Conservation (phyloP, 2,329 filamentous ascomycete species). For the Ilyonectria mors-panacis region DNA sequence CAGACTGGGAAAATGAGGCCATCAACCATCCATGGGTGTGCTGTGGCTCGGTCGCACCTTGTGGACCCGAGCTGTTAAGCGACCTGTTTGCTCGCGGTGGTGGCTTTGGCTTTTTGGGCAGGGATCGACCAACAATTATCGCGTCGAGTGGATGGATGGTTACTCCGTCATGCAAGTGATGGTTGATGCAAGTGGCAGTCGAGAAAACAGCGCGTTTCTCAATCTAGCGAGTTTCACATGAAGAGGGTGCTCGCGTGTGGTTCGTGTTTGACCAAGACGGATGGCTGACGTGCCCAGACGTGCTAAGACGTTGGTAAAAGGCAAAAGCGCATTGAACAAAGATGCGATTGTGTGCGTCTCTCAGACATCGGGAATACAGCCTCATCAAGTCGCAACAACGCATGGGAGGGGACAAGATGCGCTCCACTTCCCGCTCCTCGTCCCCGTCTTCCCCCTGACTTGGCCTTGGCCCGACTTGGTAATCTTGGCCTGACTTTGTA, state of each 20-base stretch:
- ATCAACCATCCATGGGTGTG: background rate
- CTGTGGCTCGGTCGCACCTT: background rate
- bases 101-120: background rate
- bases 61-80: background rate
- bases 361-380: background rate
- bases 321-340: background rate
- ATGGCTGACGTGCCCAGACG: background rate
- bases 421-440: background rate
- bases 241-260: too few species aligned
- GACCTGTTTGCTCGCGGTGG: background rate
- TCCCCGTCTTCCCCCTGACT: background rate
- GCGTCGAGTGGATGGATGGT: background rate
- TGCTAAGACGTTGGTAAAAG: background rate
- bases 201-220: background rate
- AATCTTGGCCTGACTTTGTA: background rate
- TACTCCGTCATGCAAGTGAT: too few species aligned
- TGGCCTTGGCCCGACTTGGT: background rate
- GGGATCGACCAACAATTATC: background rate
- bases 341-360: background rate
- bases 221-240: too few species aligned
- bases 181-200: background rate
- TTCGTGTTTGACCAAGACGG: background rate
- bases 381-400: background rate
- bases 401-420: background rate
- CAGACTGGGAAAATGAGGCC: background rate